These are phyloP conservation scores for Blastobotrys mokoenaii DNA, from an alignment of 805 yeast genomes.

Conservation along the genomic window DNA sequence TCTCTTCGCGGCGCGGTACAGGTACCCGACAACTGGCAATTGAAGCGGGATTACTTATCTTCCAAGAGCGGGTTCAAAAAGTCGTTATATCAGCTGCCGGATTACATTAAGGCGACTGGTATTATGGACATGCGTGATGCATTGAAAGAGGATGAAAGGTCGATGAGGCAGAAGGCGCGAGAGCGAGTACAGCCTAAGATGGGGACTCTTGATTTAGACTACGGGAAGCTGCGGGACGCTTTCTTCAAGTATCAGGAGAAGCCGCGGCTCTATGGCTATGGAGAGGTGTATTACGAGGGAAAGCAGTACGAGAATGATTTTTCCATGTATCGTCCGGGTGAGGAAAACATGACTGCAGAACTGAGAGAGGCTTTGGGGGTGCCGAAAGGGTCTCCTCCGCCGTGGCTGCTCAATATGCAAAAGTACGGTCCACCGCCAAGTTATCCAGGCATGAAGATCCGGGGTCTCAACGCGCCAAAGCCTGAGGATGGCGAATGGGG, in stretches of 20 bases:
- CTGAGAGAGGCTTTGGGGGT: conserved; percentile 66
- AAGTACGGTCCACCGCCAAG: conserved; percentile 77
- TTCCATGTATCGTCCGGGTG: conserved; percentile 54
- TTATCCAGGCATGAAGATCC: conserved; percentile 57
- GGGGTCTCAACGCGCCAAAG: conserved; percentile 39
- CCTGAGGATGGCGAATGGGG: conserved; percentile 34
- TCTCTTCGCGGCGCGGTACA: conserved; percentile 56
- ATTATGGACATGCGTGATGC: conserved; percentile 78
- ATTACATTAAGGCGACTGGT: conserved; percentile 72
- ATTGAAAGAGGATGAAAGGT: conserved; percentile 38
- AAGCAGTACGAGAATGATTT: conserved; percentile 45
- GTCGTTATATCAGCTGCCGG: conserved; percentile 69
- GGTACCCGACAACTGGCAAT: conserved; percentile 81
- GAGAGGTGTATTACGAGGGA: conserved; percentile 77
- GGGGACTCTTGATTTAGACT: conserved; percentile 81
- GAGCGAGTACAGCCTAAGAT: conserved; percentile 84
- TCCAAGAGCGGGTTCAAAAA: conserved; percentile 58
- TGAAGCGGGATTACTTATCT: conserved; percentile 65
- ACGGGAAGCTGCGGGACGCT: conserved; percentile 71
- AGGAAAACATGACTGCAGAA: conserved; percentile 38
- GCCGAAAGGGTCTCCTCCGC: conserved; percentile 52
- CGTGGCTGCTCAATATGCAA: conserved; percentile 71
- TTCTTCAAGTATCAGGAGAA: conserved; percentile 74
- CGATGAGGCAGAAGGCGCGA: conserved; percentile 65
- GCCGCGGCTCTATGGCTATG: conserved; percentile 62